phyloP scores from a whole-genome alignment of 1,284 basidiomycete species.

The Peniophora sp. region DNA sequence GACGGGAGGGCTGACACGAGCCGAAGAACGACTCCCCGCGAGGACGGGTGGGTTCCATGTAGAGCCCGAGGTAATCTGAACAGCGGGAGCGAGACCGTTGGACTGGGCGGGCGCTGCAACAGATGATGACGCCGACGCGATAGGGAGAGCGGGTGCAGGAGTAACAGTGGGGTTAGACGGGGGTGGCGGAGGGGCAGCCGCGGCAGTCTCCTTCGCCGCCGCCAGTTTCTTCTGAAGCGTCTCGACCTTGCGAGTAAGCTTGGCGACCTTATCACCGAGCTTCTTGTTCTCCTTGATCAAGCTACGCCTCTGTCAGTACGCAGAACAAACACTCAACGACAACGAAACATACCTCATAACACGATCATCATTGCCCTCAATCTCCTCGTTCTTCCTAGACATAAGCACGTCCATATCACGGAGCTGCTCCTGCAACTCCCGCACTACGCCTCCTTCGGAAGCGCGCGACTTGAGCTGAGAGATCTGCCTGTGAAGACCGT shows the following conservation, averaged over 20 bases:
- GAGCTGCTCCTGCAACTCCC: conserved; percentile 59
- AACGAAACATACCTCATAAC: conserved; percentile 57
- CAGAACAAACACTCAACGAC: neutral
- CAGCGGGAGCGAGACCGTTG: neutral
- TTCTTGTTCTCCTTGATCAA: conserved; percentile 76
- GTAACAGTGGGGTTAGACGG: neutral
- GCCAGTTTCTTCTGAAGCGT: conserved; percentile 59
- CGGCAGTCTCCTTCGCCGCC: conserved; percentile 33
- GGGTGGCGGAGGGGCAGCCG: conserved; percentile 6
- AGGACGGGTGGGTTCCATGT: conserved; percentile 4
- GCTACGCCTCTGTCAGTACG: conserved; percentile 24
- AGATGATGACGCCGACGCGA: neutral
- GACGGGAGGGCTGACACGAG: neutral
- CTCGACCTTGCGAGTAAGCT: conserved; percentile 61
- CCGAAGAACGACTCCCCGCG: neutral
- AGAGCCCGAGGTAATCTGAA: neutral
- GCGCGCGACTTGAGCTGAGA: conserved; percentile 42
- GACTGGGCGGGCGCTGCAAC: too few species aligned
- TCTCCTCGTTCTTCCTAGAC: conserved; percentile 61
- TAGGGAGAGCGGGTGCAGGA: conserved; percentile 8
- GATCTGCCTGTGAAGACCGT: conserved; percentile 49
- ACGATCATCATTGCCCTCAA: conserved; percentile 75
- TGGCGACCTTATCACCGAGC: conserved; percentile 57
- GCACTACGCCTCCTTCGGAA: conserved; percentile 43
- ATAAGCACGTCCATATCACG: conserved; percentile 67